Evolutionary conservation across 129 eudicot genomes (phyloP).

Genomic region (Tagetes patula): DNA sequence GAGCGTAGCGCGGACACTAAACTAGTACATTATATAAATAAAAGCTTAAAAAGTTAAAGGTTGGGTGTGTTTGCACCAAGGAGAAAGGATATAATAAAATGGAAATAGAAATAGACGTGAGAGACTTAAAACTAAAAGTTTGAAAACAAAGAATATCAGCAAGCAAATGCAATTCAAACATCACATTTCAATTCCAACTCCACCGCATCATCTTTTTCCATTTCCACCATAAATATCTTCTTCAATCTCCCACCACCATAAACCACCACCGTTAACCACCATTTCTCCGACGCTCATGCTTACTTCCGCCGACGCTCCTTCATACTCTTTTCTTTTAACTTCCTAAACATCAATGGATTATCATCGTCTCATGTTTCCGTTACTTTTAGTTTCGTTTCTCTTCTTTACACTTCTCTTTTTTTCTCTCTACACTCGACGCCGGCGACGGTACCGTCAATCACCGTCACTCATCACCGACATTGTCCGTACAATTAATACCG

Average conservation of each 20-base stretch:
- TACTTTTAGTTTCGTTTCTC: conserved; percentile 33
- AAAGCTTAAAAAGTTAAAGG: background rate
- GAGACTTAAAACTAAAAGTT: conserved; percentile 27
- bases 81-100: background rate
- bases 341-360: conserved; percentile 14
- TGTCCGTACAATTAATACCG: conserved; percentile 17
- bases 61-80: conserved; percentile 21
- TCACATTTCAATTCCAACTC: background rate
- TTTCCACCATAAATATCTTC: background rate
- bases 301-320: conserved; percentile 9
- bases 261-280: background rate
- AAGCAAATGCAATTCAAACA: conserved; percentile 6
- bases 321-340: background rate
- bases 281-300: background rate
- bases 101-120: conserved; percentile 3
- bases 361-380: conserved; percentile 21
- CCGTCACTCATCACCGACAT: conserved; percentile 24
- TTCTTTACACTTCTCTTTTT: conserved; percentile 38
- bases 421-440: conserved; percentile 37
- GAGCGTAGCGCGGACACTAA: too few relatives aligned
- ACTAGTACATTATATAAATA: too few relatives aligned
- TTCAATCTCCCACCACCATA: background rate
- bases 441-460: conserved; percentile 9
- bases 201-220: conserved; percentile 10
- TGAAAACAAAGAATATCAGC: background rate